Percentiles rank a stretch among this genome's conserved stretches.
These are phyloP conservation scores for Boletus fagicola DNA, from an alignment of 768 basidiomycete genomes.

Conservation along the genomic window DNA sequence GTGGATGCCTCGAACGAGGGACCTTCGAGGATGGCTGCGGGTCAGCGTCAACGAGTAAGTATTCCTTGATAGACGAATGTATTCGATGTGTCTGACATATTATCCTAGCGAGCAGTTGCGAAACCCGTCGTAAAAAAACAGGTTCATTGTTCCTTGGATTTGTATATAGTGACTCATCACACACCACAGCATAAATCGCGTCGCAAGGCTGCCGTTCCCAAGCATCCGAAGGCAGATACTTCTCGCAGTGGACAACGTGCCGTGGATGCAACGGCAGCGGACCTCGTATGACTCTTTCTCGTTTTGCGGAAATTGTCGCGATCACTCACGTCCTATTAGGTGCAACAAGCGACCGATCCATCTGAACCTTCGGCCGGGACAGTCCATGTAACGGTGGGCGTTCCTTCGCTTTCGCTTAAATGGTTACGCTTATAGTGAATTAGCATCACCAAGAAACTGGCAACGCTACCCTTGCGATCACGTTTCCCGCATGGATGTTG, in stretches of 20 bases:
- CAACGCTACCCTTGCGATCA: neutral
- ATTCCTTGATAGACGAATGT: too few species aligned
- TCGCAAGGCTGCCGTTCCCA: neutral
- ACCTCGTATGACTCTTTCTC: neutral
- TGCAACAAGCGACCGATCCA: neutral
- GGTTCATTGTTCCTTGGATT: too few species aligned
- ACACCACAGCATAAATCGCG: neutral
- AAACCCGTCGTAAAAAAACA: too few species aligned
- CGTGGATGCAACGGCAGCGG: fast-evolving
- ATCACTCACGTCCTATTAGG: neutral
- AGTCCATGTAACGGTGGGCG: neutral
- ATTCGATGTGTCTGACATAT: too few species aligned
- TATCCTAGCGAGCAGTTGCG: too few species aligned
- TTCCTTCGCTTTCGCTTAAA: neutral
- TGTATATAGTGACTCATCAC: neutral
- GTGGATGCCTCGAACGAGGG: too few species aligned
- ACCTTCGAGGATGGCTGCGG: too few species aligned
- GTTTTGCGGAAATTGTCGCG: too few species aligned
- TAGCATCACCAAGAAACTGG: neutral
- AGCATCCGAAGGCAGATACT: fast-evolving
- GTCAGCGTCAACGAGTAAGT: too few species aligned
- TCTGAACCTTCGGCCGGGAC: too few species aligned
- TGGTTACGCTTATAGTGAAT: neutral
- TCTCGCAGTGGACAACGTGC: neutral
- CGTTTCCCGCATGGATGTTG: too few species aligned